These are phyloP conservation scores for Magnaporthales sp. DNA, from an alignment of 2,329 filamentous ascomycete genomes.

Conservation along the genomic window DNA sequence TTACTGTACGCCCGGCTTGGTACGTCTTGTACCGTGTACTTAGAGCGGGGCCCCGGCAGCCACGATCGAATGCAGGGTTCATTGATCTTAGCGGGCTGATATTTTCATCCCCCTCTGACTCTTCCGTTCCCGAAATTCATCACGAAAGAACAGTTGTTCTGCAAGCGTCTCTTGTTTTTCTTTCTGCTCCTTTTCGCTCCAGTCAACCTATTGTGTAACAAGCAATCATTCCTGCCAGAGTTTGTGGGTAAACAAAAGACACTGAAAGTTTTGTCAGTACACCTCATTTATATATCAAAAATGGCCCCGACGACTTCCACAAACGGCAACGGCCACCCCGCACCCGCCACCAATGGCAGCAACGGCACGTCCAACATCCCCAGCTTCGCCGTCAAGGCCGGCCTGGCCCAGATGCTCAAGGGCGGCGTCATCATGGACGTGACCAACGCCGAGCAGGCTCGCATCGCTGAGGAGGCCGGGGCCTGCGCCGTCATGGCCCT, in stretches of 20 bases:
- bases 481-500: slow-evolving; percentile 97
- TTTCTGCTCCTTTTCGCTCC: not conserved
- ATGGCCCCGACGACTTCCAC: slow-evolving; percentile 16
- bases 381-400: slow-evolving; percentile 85
- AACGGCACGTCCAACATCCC: slow-evolving; percentile 25
- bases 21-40: not conserved
- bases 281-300: not conserved
- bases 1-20: not conserved
- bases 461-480: slow-evolving; percentile 94
- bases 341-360: slow-evolving; percentile 10
- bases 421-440: slow-evolving; percentile 99
- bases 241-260: not conserved
- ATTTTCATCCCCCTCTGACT: not conserved
- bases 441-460: slow-evolving; percentile 84
- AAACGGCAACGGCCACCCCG: slow-evolving; percentile 10
- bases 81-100: not conserved
- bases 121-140: not conserved
- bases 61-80: not conserved
- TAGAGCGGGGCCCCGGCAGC: not conserved
- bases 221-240: not conserved
- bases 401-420: slow-evolving; percentile 95
- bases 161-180: not conserved
- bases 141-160: not conserved
- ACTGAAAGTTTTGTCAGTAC: not conserved
- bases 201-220: not conserved